Conservation (phyloP, 179 eudicot species). For the Camellia oleifera region DNA sequence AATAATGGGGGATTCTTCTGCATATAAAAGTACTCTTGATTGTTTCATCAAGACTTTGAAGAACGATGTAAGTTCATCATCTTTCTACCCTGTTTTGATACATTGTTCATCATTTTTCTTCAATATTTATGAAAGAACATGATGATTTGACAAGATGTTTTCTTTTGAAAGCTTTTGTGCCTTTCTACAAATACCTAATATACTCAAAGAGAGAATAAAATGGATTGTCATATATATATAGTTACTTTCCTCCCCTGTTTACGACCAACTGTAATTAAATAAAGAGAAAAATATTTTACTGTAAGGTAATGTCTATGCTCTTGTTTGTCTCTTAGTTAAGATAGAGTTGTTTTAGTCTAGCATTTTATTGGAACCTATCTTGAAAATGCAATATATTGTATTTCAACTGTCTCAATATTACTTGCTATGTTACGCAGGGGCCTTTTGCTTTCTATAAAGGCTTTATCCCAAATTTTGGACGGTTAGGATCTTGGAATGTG, state of each 20-base stretch:
- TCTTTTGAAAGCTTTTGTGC: no score
- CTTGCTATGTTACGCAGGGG: no score
- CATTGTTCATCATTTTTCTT: no score
- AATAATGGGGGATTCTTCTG: constrained; percentile 95
- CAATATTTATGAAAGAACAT: no score
- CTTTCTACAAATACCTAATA: no score
- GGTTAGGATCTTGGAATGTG: constrained; percentile 98
- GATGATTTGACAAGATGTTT: no score
- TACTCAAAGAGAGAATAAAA: not conserved
- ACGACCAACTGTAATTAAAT: not conserved
- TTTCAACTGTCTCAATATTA: no score
- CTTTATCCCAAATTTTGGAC: constrained; percentile 89
- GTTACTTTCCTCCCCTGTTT: not conserved
- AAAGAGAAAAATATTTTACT: not conserved
- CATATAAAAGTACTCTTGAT: constrained; percentile 85
- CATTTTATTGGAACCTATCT: not conserved
- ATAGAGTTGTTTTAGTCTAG: not conserved
- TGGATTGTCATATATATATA: not conserved
- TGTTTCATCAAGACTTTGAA: constrained; percentile 78
- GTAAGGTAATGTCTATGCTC: not conserved
- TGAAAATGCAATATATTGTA: no score
- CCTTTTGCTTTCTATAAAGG: constrained; percentile 96
- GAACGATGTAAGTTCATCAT: no score
- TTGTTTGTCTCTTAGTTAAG: not conserved
- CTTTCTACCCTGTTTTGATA: no score